phyloP scores from a whole-genome alignment of 2,329 filamentous ascomycete species.

The Dendrostoma leiphaemia region DNA sequence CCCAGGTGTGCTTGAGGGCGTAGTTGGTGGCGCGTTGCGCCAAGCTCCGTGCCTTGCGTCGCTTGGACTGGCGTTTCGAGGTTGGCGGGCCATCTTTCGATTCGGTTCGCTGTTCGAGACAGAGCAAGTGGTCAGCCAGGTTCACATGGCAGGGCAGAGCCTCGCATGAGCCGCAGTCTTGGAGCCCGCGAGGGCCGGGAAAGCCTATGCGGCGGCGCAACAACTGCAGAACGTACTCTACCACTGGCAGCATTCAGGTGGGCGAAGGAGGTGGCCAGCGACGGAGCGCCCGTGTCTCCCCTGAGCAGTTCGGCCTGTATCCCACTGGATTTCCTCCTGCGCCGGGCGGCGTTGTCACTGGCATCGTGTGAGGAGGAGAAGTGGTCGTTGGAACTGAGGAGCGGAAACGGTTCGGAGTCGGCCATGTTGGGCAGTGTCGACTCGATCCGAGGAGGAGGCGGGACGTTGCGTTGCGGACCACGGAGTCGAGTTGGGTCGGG shows the following conservation, averaged over 20 bases:
- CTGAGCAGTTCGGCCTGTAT: constrained; percentile 49
- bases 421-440: constrained; percentile 35
- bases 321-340: constrained; percentile 55
- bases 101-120: constrained; percentile 20
- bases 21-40: constrained; percentile 52
- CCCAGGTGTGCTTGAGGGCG: constrained; percentile 58
- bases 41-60: constrained; percentile 53
- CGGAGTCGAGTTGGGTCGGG: not conserved
- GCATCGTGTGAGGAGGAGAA: constrained; percentile 36
- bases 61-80: constrained; percentile 48
- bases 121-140: constrained; percentile 18
- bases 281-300: constrained; percentile 55
- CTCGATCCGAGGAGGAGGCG: not conserved
- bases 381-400: constrained; percentile 51
- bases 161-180: no score
- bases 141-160: no score
- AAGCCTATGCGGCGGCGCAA: not conserved
- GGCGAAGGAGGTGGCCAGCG: constrained; percentile 51
- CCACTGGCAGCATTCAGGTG: constrained; percentile 34
- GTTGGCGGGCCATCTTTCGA: constrained; percentile 23
- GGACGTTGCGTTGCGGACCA: not conserved
- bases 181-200: not conserved
- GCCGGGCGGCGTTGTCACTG: constrained; percentile 35
- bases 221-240: constrained; percentile 1
- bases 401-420: constrained; percentile 53